Evolutionary conservation across 2,329 filamentous ascomycete species (phyloP).

Genomic region (Diaporthe ampelina): DNA sequence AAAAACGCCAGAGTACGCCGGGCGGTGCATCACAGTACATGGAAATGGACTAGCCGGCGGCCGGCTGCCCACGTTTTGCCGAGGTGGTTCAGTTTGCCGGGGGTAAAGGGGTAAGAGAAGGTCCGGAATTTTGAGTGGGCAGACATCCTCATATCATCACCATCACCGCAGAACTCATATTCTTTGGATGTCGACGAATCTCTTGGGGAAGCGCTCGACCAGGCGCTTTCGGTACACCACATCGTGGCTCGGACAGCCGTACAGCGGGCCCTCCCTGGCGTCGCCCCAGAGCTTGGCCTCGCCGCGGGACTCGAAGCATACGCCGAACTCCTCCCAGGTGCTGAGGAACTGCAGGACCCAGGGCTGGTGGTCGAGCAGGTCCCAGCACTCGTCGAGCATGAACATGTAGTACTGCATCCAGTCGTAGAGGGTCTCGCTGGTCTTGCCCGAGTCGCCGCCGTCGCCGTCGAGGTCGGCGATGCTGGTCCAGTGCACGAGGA

Average conservation of each 20-base stretch:
- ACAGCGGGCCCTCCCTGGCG: conserved; percentile 40
- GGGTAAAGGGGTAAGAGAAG: background rate
- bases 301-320: conserved; percentile 39
- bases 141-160: background rate
- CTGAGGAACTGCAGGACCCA: conserved; percentile 42
- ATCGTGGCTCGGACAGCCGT: conserved; percentile 41
- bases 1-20: background rate
- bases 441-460: conserved; percentile 10
- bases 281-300: conserved; percentile 40
- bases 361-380: conserved; percentile 38
- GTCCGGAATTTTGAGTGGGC: background rate
- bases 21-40: background rate
- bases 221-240: conserved; percentile 40
- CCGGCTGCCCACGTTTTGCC: background rate
- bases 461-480: conserved; percentile 39
- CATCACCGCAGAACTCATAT: conserved; percentile 33
- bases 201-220: conserved; percentile 41
- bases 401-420: conserved; percentile 43
- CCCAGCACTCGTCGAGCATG: conserved; percentile 42
- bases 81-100: too few relatives aligned
- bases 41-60: background rate
- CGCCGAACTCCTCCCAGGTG: conserved; percentile 40
- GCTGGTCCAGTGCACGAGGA: conserved; percentile 42
- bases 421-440: conserved; percentile 39
- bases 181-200: conserved; percentile 39